These are phyloP conservation scores for Carex arenaria DNA, from an alignment of 202 grass and related monocot species.

Conservation along the genomic window DNA sequence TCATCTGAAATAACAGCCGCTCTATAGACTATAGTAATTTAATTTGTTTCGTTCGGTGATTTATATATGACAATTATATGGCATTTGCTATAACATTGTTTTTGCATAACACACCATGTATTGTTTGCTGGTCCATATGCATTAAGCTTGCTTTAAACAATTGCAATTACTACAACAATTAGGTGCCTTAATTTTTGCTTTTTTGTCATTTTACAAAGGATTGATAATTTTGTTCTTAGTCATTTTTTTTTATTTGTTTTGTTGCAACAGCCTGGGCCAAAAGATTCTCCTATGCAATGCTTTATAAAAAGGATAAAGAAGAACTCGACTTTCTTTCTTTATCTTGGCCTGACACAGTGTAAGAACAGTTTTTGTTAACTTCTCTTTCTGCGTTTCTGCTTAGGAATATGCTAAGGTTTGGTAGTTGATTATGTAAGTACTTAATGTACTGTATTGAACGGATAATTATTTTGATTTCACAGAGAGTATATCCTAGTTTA, in stretches of 20 bases:
- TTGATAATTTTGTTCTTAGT: neutral
- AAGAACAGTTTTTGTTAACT: conserved; percentile 18
- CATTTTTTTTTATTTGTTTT: neutral
- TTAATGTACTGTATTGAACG: neutral
- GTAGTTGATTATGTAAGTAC: neutral
- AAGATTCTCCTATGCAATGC: conserved; percentile 66
- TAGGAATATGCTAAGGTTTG: neutral
- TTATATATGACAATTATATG: neutral
- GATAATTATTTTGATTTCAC: neutral
- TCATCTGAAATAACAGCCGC: neutral
- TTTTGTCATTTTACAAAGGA: neutral
- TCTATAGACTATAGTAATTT: neutral
- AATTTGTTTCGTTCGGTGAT: neutral
- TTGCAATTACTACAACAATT: neutral
- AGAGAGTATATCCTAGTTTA: neutral
- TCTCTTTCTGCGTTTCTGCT: neutral
- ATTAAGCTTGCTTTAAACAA: neutral
- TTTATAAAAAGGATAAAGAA: conserved; percentile 77
- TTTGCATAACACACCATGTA: neutral
- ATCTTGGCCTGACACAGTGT: conserved; percentile 72
- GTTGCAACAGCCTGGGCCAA: conserved; percentile 52
- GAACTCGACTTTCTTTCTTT: conserved; percentile 62
- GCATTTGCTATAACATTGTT: neutral
- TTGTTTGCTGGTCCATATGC: neutral
- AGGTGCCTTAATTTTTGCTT: neutral